phyloP scores from a whole-genome alignment of 2,329 filamentous ascomycete species.

The Aureobasidium mangrovei region DNA sequence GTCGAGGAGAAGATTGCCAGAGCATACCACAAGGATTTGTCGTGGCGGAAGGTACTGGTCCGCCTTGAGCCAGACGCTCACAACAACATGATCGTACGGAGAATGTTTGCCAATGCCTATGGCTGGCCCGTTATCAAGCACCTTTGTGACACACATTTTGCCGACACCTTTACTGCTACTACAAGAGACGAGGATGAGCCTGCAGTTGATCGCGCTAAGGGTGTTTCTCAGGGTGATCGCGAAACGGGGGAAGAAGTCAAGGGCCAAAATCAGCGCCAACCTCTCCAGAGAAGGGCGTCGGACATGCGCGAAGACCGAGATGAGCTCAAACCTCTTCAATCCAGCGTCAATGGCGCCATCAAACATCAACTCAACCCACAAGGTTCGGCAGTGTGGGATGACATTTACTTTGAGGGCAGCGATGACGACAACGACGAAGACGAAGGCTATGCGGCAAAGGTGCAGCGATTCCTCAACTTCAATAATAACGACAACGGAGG shows the following conservation, averaged over 20 bases:
- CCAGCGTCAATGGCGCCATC: slow-evolving; percentile 21
- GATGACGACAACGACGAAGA: slow-evolving; percentile 41
- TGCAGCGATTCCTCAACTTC: slow-evolving; percentile 1
- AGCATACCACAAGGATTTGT: slow-evolving; percentile 83
- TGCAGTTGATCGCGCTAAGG: slow-evolving; percentile 60
- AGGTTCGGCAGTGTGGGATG: slow-evolving; percentile 41
- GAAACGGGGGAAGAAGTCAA: slow-evolving; percentile 57
- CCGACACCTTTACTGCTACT: slow-evolving; percentile 58
- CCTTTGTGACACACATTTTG: slow-evolving; percentile 89
- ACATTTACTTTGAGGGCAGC: slow-evolving; percentile 38
- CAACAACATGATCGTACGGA: slow-evolving; percentile 94
- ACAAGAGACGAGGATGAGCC: slow-evolving; percentile 60
- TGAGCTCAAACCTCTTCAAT: slow-evolving; percentile 30
- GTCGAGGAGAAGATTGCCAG: slow-evolving; percentile 97
- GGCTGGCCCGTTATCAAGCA: slow-evolving; percentile 97
- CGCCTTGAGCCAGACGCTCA: slow-evolving; percentile 93
- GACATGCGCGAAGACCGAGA: slow-evolving; percentile 41
- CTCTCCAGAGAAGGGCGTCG: slow-evolving; percentile 36
- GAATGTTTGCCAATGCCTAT: slow-evolving; percentile 95
- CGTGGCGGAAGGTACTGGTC: slow-evolving; percentile 95
- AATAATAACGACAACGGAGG: neutral
- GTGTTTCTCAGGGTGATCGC: slow-evolving; percentile 26
- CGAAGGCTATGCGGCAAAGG: slow-evolving; percentile 26
- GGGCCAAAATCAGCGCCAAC: slow-evolving; percentile 30
- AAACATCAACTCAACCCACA: slow-evolving; percentile 24